phyloP scores from a whole-genome alignment of 352 stramenopile genomes.

The Phytophthora citricola region DNA sequence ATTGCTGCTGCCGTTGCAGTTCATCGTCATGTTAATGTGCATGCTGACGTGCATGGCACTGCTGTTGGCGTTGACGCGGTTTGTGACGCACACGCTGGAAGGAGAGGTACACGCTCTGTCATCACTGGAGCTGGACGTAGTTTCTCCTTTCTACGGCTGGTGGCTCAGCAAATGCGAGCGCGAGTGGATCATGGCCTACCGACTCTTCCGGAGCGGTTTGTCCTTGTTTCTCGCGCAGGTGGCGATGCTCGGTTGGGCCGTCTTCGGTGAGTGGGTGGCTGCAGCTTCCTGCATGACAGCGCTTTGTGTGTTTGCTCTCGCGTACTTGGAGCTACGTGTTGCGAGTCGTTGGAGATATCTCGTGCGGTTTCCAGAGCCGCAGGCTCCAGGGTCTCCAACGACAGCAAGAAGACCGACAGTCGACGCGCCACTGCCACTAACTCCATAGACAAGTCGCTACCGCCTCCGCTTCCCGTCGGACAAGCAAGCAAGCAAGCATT shows the following conservation, averaged over 20 bases:
- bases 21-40: constrained; percentile 82
- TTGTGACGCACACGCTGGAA: constrained; percentile 78
- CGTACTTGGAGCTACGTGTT: constrained; percentile 71
- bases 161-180: constrained; percentile 76
- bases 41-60: constrained; percentile 77
- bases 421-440: constrained; percentile 19
- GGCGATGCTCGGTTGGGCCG: constrained; percentile 61
- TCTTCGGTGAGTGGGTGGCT: constrained; percentile 60
- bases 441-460: constrained; percentile 17
- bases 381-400: constrained; percentile 15
- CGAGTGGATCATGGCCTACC: constrained; percentile 76
- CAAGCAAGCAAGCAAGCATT: constrained; percentile 17
- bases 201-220: constrained; percentile 61
- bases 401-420: constrained; percentile 12
- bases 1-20: constrained; percentile 38
- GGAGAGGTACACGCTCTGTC: constrained; percentile 64
- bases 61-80: constrained; percentile 75
- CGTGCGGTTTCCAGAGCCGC: constrained; percentile 60
- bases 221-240: constrained; percentile 71
- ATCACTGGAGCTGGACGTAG: constrained; percentile 67
- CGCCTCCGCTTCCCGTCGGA: neutral
- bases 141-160: constrained; percentile 79
- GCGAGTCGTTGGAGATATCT: constrained; percentile 77
- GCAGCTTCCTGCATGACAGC: constrained; percentile 58
- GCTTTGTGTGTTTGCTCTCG: constrained; percentile 47